Conservation (phyloP, 225 moss, liverwort and hornwort genomes). For the Physcomitrium patens region DNA sequence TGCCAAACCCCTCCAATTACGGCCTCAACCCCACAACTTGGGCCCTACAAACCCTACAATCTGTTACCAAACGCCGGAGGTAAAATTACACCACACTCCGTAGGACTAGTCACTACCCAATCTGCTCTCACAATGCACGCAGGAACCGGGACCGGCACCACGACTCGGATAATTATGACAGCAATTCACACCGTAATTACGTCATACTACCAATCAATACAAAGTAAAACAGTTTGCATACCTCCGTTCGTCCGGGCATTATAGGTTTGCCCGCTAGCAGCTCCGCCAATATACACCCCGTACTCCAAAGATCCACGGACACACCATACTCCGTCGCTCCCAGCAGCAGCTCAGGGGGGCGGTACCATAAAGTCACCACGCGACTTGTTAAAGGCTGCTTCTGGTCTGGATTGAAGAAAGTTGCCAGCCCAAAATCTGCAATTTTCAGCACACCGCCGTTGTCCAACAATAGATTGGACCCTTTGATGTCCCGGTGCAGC, state of each 20-base stretch:
- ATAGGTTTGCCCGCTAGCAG: conserved; percentile 96
- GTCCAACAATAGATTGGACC: conserved; percentile 92
- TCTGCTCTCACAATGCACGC: too few relatives aligned
- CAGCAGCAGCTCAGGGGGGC: conserved; percentile 93
- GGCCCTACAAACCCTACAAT: too few relatives aligned
- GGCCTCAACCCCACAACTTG: too few relatives aligned
- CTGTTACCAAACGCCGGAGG: too few relatives aligned
- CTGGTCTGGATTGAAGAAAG: conserved; percentile 97
- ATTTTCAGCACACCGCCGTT: conserved; percentile 93
- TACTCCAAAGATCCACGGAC: conserved; percentile 99
- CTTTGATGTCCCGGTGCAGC: conserved; percentile 96
- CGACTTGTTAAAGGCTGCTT: conserved; percentile 97
- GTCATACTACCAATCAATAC: too few relatives aligned
- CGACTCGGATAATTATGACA: too few relatives aligned
- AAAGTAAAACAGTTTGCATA: conserved; percentile 21
- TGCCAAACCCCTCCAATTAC: background rate
- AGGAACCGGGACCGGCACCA: too few relatives aligned
- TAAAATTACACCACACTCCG: too few relatives aligned
- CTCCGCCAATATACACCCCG: conserved; percentile 96
- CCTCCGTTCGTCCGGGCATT: conserved; percentile 99
- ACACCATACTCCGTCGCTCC: conserved; percentile 98
- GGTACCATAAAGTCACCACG: conserved; percentile 98
- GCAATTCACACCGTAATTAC: too few relatives aligned
- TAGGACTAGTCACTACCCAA: too few relatives aligned
- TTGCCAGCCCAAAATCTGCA: conserved; percentile 98